Base-by-base conservation (phyloP, 331 rosid species). In the Prunus yedoensis region DNA sequence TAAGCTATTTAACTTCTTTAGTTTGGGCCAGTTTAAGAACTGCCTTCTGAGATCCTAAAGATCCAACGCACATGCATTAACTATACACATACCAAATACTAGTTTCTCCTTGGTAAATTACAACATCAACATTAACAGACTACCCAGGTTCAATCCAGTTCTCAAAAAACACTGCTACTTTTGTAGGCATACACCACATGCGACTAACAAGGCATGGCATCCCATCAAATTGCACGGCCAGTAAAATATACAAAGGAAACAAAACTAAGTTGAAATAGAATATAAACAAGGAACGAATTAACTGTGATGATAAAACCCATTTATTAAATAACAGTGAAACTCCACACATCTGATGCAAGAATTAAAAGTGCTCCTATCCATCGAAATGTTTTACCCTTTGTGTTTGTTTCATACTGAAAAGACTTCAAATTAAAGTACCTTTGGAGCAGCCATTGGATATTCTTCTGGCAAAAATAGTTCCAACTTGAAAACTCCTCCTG, bases 401-500 rank as follows among this genome's bases (percentile, higher is more conserved):
- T n/a, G 69, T 35, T 66, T 50, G 41, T 64, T 5, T 14, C 16
- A 20, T 6, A 70, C 41, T 14, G 21, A 56, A 74, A 81, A 50
- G 58, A 70, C 47, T 10, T 9, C 56, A 81, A 76, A 80, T 53
- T 27, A 56, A 45, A 43, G 79, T 82, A 94, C 98, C 97, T 94
- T 94, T 3, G 98, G 98, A 71, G 98, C 98, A 77, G 96, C 97
- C 98, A 91, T 94, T 75, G 98, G 97, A 89, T 94, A 94, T 84
- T 94, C 98, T 81, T 91, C 97, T 17, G 98, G 98, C 79, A 94
- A 86, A 88, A 94, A 94, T 35, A 94, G 85, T 82, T 94, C 98
- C 87, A 94, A 85, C 84, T 94, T 94, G 91, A 94, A 94, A 71
- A 94, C 98, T 16, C 98, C 98, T 27, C 98, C 98, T 94, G 71